Evolutionary conservation across 1,284 basidiomycete species (phyloP), one percentile per base, ranked within the genome.

Genomic region (Dichomitus squalens): DNA sequence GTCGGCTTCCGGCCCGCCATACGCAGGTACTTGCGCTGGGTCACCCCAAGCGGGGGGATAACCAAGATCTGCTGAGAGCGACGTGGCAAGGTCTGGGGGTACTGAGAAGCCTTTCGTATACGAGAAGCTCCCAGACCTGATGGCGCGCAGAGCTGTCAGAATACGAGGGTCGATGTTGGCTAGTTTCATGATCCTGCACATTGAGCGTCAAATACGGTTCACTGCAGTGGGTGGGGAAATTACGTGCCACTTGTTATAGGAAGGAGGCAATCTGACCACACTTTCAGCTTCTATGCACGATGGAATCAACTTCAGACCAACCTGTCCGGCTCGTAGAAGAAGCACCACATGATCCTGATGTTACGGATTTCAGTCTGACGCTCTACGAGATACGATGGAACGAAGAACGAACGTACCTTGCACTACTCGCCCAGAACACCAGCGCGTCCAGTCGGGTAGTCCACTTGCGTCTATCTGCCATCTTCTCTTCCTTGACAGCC

Each of bases 301-400:
- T n/a, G 11, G 9, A 11, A 20, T 16, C 14, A 25, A 8, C 7
- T 11, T 8, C 51, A 7, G 23, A 62, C 63, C 44, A 67, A 90
- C 88, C 85, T 83, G 62, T 83, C 75, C 5, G 88, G 87, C 64
- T 84, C 76, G 65, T 92, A 92, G 69, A 90, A 86, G 71, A 88
- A 92, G 66, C 88, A 91, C 89, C 88, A 92, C 88, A 92, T 91
- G 52, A 92, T 90, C 66, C 90, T 90, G 62, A 55, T n/a, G 4
- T 8, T 14, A 9, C 9, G 20, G 6, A 6, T 23, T 27, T 44
- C 40, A n/a, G 25, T 29, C 18, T 44, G 25, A n/a, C 18, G 25
- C 23, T 44, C 25, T 27, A 44, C 21, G 14, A 16, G 12, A n/a
- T n/a, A 7, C 27, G 3, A 20, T 2, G 9, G 16, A 20, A 12